Evolutionary conservation across 1,139 yeast genomes (phyloP), one percentile per base, ranked within the genome.

Genomic region (Scheffersomyces insectosa): DNA sequence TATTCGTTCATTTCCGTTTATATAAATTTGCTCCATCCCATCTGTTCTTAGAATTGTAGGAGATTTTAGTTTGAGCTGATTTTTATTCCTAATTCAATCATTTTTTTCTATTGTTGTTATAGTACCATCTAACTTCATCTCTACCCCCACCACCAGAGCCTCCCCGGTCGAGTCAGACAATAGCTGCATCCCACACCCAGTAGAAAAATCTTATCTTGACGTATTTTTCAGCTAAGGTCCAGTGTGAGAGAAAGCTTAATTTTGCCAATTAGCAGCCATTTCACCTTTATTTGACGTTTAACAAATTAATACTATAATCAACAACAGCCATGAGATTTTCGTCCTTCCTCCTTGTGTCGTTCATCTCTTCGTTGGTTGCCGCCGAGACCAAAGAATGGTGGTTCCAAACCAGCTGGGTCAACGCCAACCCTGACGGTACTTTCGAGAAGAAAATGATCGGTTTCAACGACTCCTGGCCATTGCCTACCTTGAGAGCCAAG

Each of bases 381-480:
- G 88, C 86, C 6, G 71, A 75, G 45, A 82, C 88, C 28, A 90
- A 81, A 55, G 69, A 73, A 3, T 86, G 70, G 69, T 77, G 88
- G 68, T 90, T 85, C 81, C 80, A 87, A 42, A 79, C 91, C 23
- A 80, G 84, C 5, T 87, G 89, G 83, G 83, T 80, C 35, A 43
- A 43, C 9, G 83, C 81, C 27, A 85, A 87, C 62, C 90, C 91
- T 1, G 97, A 91, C 62, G 97, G 97, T 25, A 60, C 69, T 32
- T 61, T 62, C 33, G 83, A 79, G 40, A 74, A 95, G 49, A 74
- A 74, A 23, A 86, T 89, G 44, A 80, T 90, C 49, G 88, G 95
- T 3, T 83, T 91, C 68, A 90, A 90, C 60, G 84, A 83, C 48
- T 71, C 80, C 49, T 90, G 88, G 83, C 98, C 98, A 32, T 77